Evolutionary conservation across 352 stramenopile species (phyloP), one percentile per base, ranked within the genome.

Genomic region (Elongisporangium undulatum): DNA sequence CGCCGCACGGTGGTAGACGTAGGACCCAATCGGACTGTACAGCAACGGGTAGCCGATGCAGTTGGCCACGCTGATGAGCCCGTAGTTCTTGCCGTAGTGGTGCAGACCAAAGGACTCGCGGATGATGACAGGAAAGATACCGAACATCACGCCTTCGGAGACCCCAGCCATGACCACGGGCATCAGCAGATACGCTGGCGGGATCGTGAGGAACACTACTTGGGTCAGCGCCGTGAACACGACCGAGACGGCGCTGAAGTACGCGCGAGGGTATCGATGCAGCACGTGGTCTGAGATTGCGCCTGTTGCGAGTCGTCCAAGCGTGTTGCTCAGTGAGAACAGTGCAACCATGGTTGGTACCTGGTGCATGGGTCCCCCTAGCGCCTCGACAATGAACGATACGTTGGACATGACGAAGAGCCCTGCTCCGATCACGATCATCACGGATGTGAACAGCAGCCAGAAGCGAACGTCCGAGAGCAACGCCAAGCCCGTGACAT

Each of bases 11-110:
- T 90, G 71, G 64, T 95, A 95, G 41, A 92, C 67, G 45, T 71
- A 87, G 22, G 83, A 92, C 49, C 82, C 82, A 23, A 95, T 62
- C 12, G 85, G 85, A 51, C 83, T 89, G 51, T 83, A 84, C 58
- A 93, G 69, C 17, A 95, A 73, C 39, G 85, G 85, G 54, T 90
- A 95, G 8, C 85, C 85, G 49, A 93, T 77, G 56, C 77, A 89
- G 67, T 93, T 95, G 51, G 85, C 85, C 21, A 92, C 60, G 29
- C 82, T 91, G 53, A 95, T 63, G 50, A 92, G 73, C 6, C 85
- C 85, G 57, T 89, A 95, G 63, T 95, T 95, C 60, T 93, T 93
- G 51, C 85, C 85, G 67, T 88, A 92, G 65, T 95, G 80, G 41
- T 68, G 69, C 20, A 87, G 49, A 15, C 85, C 85, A 58, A 93